phyloP scores from a whole-genome alignment of 148 eudicot genomes.

The Vaccinium macrocarpon region DNA sequence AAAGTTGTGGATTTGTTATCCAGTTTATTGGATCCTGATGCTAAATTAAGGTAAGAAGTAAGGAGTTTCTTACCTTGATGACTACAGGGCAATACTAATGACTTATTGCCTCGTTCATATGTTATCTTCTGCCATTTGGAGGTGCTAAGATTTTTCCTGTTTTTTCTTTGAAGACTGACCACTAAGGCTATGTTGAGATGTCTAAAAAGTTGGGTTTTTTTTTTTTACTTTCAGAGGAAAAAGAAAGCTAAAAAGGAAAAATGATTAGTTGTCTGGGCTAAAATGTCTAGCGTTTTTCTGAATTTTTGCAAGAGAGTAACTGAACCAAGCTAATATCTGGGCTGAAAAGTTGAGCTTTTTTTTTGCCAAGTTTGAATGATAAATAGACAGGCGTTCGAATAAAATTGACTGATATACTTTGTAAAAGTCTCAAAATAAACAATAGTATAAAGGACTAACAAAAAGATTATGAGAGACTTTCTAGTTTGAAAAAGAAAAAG shows the following conservation, averaged over 20 bases:
- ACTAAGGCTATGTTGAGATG: neutral
- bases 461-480: no score
- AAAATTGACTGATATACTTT: neutral
- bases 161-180: neutral
- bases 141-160: neutral
- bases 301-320: neutral
- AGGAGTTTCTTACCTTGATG: neutral
- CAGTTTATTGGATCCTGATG: conserved; percentile 53
- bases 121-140: neutral
- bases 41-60: conserved; percentile 63
- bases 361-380: neutral
- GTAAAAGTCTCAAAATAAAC: no score
- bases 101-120: neutral
- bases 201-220: neutral
- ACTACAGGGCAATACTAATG: neutral
- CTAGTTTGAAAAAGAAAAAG: no score
- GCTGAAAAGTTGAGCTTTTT: neutral
- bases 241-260: neutral
- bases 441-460: no score
- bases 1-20: conserved; percentile 79
- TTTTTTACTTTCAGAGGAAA: neutral
- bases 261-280: neutral
- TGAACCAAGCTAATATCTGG: neutral
- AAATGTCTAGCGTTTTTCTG: neutral
- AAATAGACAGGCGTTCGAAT: neutral